Conservation (phyloP, 495 filamentous ascomycete species). For the Aspergillus hancockii region DNA sequence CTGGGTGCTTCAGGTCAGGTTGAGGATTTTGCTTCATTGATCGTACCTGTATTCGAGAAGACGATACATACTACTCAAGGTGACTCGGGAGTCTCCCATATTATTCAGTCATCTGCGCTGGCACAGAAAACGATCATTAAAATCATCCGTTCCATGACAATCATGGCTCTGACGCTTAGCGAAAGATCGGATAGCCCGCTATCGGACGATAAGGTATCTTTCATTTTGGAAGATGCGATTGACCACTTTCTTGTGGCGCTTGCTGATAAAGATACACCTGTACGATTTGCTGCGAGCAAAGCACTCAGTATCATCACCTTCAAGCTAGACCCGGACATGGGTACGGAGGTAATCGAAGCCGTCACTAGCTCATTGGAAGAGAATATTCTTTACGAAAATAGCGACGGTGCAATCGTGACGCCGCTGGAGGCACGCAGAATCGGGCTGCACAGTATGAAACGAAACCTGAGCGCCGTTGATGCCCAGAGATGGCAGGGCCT, state of each 20-base stretch:
- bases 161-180: conserved; percentile 56
- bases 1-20: conserved; percentile 60
- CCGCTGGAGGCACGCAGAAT: conserved; percentile 35
- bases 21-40: conserved; percentile 51
- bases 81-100: conserved; percentile 39
- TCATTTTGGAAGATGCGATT: conserved; percentile 54
- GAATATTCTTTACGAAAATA: conserved; percentile 70
- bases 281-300: conserved; percentile 89
- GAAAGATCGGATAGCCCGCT: conserved; percentile 37
- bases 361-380: conserved; percentile 73
- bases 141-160: conserved; percentile 68
- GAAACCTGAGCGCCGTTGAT: conserved; percentile 71
- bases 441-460: conserved; percentile 38
- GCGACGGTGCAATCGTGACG: conserved; percentile 38
- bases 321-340: conserved; percentile 77
- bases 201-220: conserved; percentile 46
- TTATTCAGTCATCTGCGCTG: conserved; percentile 66
- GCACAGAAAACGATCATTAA: conserved; percentile 83
- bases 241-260: conserved; percentile 71
- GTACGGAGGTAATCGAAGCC: conserved; percentile 79
- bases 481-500: conserved; percentile 88
- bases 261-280: conserved; percentile 83
- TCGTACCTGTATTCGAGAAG: conserved; percentile 51
- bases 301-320: conserved; percentile 82
- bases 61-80: conserved; percentile 43